Conservation (phyloP, 495 filamentous ascomycete species). For the Tricharina praecox region DNA sequence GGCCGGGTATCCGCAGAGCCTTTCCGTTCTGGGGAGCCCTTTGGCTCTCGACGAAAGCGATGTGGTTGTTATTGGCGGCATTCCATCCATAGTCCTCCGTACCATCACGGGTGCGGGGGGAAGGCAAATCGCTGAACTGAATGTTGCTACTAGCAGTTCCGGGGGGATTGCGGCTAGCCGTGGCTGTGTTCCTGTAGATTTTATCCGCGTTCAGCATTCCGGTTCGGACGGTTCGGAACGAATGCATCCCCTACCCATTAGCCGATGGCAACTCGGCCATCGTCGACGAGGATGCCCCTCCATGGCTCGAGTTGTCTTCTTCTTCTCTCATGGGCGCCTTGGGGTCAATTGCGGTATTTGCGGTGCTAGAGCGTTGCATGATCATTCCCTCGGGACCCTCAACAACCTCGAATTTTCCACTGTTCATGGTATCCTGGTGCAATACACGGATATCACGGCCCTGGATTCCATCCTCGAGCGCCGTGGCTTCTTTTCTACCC, state of each 20-base stretch:
- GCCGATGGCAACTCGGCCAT: not conserved
- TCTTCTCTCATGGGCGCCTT: not conserved
- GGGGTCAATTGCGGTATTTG: too few relatives aligned
- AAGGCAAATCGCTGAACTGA: slow-evolving; percentile 14
- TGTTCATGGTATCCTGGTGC: slow-evolving; percentile 23
- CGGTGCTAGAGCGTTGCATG: not conserved
- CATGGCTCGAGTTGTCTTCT: not conserved
- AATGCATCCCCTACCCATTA: not conserved
- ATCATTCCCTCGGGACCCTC: not conserved
- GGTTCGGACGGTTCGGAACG: too few relatives aligned
- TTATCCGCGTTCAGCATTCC: too few relatives aligned
- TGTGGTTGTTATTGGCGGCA: slow-evolving; percentile 10
- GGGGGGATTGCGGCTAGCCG: not conserved
- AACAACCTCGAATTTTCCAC: not conserved
- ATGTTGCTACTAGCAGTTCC: slow-evolving; percentile 6
- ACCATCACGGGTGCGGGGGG: slow-evolving; percentile 6
- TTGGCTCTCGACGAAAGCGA: slow-evolving; percentile 17
- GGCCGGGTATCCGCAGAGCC: slow-evolving; percentile 24
- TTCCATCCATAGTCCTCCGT: not conserved
- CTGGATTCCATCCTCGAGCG: slow-evolving; percentile 37
- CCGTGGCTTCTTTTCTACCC: not conserved
- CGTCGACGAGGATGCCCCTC: not conserved
- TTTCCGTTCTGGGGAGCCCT: slow-evolving; percentile 8
- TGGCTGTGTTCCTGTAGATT: too few relatives aligned
- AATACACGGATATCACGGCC: slow-evolving; percentile 45